These are phyloP conservation scores for Pleurotus platypus DNA, from an alignment of 768 basidiomycete genomes.

Conservation along the genomic window DNA sequence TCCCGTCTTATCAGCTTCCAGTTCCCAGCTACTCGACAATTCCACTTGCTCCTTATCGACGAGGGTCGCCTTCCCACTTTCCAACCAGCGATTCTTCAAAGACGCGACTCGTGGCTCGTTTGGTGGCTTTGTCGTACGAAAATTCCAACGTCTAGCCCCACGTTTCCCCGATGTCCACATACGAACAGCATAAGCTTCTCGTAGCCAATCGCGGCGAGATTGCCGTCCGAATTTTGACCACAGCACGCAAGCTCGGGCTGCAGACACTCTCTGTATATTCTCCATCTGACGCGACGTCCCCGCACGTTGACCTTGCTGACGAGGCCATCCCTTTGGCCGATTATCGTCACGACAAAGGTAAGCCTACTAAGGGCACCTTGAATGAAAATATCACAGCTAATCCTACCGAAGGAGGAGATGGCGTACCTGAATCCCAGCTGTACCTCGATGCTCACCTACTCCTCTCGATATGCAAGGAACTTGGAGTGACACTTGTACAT, in stretches of 20 bases:
- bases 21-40: no score
- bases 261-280: slow-evolving; percentile 58
- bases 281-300: slow-evolving; percentile 51
- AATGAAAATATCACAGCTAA: slow-evolving; percentile 3
- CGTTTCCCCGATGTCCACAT: slow-evolving; percentile 1
- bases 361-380: neutral
- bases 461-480: slow-evolving; percentile 36
- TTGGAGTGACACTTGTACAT: slow-evolving; percentile 48
- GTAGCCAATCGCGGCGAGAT: slow-evolving; percentile 76
- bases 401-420: neutral
- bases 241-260: slow-evolving; percentile 49
- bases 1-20: no score
- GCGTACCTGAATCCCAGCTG: slow-evolving; percentile 34
- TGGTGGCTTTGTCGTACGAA: no score
- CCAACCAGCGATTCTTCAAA: no score
- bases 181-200: slow-evolving; percentile 45
- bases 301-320: slow-evolving; percentile 55
- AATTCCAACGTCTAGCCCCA: no score
- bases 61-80: no score
- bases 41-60: no score
- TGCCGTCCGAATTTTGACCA: slow-evolving; percentile 57
- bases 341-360: no score
- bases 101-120: no score
- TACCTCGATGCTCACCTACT: slow-evolving; percentile 39
- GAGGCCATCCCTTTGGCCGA: slow-evolving; percentile 37